Base-by-base conservation (phyloP, 2,329 filamentous ascomycete genomes). In the Aspergillus terreus region DNA sequence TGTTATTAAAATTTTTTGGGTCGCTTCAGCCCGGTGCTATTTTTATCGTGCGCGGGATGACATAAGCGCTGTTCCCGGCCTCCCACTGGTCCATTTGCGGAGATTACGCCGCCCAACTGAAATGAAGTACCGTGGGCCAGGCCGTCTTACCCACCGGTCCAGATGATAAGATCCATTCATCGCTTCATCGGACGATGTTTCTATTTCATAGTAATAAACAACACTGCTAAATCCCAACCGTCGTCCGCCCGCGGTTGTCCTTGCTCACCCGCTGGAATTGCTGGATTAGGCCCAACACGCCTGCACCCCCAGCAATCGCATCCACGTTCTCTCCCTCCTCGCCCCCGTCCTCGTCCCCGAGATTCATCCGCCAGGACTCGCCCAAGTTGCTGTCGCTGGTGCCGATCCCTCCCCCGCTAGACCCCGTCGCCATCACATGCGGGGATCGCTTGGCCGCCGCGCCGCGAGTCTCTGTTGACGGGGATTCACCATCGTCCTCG, bases 201-300 rank as follows among this genome's bases (percentile, higher is more conserved):
- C 35, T 9, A 30, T 30, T 30, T 6, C 35, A n/a, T 38, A 38
- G 35, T 6, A 4, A 17, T n/a, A 38, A 19, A 19, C 19, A 19
- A 19, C 19, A 19, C 12, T 4, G 45, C 53, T 61, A 72, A n/a
- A 72, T 66, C 7, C 68, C 68, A 49, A 70, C 63, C 4, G 63
- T 58, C n/a, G 63, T 63, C 10, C 69, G 65, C 44, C 64, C 62
- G 30, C 71, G 63, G n/a, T 68, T 68, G 46, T 72, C 69, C 42
- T 68, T 67, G 44, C 68, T 70, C 35, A 81, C 82, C 68, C 82
- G 83, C 55, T 84, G 82, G 61, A 87, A 87, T 62, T 88, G 83
- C 64, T 85, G 82, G 51, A 88, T 75, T 58, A 88, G 67, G 7
- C 84, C 84, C 52, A 88, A 67, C 4, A 87, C 84, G 2, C 84